Conservation (phyloP, 768 basidiomycete species). For the Pleurotus platypus region DNA sequence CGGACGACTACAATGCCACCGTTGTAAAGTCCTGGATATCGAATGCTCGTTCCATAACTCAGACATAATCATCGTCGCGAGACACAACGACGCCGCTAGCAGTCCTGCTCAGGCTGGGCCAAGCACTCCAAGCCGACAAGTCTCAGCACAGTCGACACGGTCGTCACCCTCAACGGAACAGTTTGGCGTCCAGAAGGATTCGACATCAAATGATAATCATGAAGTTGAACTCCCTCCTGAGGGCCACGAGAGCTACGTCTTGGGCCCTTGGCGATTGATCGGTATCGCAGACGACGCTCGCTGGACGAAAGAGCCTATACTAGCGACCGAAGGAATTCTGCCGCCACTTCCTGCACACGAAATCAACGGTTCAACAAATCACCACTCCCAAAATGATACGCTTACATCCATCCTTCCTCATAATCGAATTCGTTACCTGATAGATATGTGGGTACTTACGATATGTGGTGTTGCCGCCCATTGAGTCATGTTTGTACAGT, state of each 20-base stretch:
- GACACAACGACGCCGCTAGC: background rate
- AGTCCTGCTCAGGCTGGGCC: no score
- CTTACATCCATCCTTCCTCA: slow-evolving; percentile 24
- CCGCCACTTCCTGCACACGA: background rate
- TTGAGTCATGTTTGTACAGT: slow-evolving; percentile 17
- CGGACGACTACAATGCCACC: slow-evolving; percentile 35
- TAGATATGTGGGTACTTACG: slow-evolving; percentile 29
- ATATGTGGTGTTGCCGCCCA: background rate
- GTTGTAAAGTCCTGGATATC: slow-evolving; percentile 45
- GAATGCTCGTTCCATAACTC: slow-evolving; percentile 43
- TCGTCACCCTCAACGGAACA: background rate
- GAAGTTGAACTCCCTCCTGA: background rate
- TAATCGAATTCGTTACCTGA: slow-evolving; percentile 29
- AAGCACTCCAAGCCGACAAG: background rate
- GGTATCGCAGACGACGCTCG: slow-evolving; percentile 33
- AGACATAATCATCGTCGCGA: slow-evolving; percentile 20
- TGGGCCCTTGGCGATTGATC: slow-evolving; percentile 34
- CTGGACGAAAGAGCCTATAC: slow-evolving; percentile 41
- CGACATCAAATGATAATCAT: background rate
- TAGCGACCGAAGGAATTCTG: slow-evolving; percentile 39
- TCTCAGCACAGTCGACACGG: background rate
- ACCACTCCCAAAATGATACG: slow-evolving; percentile 12
- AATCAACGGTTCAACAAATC: background rate
- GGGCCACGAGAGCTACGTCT: no score
- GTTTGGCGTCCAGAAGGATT: background rate